Conservation (phyloP, 2,329 filamentous ascomycete genomes). For the Verticillium nubilum region DNA sequence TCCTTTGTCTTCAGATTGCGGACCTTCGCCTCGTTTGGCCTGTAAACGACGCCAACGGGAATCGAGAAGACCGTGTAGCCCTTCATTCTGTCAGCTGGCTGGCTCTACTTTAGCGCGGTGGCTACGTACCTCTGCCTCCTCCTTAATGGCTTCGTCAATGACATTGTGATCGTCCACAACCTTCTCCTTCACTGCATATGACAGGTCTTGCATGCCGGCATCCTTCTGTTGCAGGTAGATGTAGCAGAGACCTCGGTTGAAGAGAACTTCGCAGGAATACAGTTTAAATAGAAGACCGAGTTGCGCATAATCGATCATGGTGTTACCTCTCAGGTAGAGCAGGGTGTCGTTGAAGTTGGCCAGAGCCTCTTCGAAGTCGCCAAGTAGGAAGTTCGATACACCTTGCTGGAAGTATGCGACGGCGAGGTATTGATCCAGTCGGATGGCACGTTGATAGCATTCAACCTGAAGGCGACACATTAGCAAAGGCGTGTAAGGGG, state of each 20-base stretch:
- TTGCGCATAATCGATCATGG: conserved; percentile 96
- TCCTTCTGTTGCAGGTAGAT: conserved; percentile 93
- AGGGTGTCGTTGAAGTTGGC: conserved; percentile 99
- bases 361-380: conserved; percentile 94
- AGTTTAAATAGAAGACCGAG: conserved; percentile 92
- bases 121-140: conserved; percentile 75
- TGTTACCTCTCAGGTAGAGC: conserved; percentile 89
- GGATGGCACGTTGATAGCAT: conserved; percentile 87
- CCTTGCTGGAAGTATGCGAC: conserved; percentile 98
- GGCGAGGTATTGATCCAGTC: conserved; percentile 89
- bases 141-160: conserved; percentile 92
- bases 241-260: conserved; percentile 95
- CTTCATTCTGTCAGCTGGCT: conserved; percentile 34
- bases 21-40: conserved; percentile 95
- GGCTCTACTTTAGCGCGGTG: not conserved
- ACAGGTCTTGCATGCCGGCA: conserved; percentile 83
- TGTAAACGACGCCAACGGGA: conserved; percentile 89
- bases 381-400: conserved; percentile 94
- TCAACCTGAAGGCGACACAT: conserved; percentile 60
- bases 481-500: conserved; percentile 5
- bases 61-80: conserved; percentile 99
- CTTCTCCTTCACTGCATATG: conserved; percentile 91
- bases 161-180: conserved; percentile 95
- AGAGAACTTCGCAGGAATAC: conserved; percentile 95
- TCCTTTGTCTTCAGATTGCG: conserved; percentile 98